Conservation (phyloP, 768 basidiomycete genomes). For the Mycena kentingensis region DNA sequence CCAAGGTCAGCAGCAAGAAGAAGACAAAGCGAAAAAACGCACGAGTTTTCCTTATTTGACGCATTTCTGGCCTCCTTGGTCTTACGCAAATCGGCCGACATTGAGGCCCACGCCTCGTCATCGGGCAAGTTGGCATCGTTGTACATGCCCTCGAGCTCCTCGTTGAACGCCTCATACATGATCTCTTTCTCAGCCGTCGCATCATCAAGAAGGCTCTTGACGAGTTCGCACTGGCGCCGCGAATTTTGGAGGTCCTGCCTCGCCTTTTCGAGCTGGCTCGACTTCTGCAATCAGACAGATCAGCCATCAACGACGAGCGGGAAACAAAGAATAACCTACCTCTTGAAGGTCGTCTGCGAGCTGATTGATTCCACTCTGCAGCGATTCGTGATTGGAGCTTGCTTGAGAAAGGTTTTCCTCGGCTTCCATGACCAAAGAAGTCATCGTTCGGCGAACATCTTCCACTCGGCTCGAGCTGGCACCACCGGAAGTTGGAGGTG, state of each 20-base stretch:
- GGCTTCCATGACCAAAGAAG: slow-evolving; percentile 55
- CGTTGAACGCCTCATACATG: slow-evolving; percentile 95
- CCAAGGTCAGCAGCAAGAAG: slow-evolving; percentile 5
- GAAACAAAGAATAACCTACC: slow-evolving; percentile 39
- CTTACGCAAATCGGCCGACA: slow-evolving; percentile 69
- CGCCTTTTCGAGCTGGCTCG: slow-evolving; percentile 61
- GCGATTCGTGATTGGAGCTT: slow-evolving; percentile 53
- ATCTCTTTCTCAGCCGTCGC: slow-evolving; percentile 87
- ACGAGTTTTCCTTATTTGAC: slow-evolving; percentile 82
- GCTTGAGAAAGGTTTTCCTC: slow-evolving; percentile 59
- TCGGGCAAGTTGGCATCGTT: slow-evolving; percentile 81
- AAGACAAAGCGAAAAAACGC: slow-evolving; percentile 32
- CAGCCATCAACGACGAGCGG: not conserved
- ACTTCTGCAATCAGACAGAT: slow-evolving; percentile 43
- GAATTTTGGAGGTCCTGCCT: slow-evolving; percentile 67
- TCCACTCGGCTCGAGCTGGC: slow-evolving; percentile 30
- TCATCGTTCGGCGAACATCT: slow-evolving; percentile 48
- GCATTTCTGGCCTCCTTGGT: slow-evolving; percentile 78
- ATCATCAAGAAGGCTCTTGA: slow-evolving; percentile 76
- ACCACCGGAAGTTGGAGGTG: slow-evolving; percentile 20
- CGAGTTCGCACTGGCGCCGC: slow-evolving; percentile 74
- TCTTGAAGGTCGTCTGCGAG: slow-evolving; percentile 57
- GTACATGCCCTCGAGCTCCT: slow-evolving; percentile 90
- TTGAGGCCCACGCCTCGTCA: slow-evolving; percentile 79
- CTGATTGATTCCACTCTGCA: slow-evolving; percentile 52